Evolutionary conservation across 1,139 yeast species (phyloP).

Genomic region (Zygosaccharomyces sapae): DNA sequence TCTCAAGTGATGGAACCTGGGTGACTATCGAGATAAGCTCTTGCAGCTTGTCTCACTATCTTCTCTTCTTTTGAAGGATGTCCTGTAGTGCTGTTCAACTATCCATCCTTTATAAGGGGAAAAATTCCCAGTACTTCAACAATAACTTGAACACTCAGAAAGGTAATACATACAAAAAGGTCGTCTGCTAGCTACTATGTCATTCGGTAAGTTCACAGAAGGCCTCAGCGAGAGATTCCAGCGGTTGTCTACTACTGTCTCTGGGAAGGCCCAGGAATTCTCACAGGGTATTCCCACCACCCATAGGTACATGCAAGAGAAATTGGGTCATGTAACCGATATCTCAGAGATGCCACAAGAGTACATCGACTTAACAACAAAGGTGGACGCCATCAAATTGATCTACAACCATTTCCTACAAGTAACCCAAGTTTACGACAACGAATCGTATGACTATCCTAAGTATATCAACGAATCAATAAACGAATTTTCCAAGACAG

Average conservation of each 20-base stretch:
- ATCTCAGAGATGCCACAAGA: conserved; percentile 80
- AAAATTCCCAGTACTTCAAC: not conserved
- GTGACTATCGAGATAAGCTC: too few relatives aligned
- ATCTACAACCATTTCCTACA: conserved; percentile 70
- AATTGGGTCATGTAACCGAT: conserved; percentile 74
- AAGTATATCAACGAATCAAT: conserved; percentile 70
- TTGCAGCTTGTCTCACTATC: not conserved
- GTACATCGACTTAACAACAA: conserved; percentile 67
- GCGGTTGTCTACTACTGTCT: conserved; percentile 31
- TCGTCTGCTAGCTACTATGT: conserved; percentile 6
- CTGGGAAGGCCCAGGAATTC: conserved; percentile 34
- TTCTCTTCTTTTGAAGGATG: not conserved
- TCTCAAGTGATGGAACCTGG: too few relatives aligned
- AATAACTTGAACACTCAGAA: too few relatives aligned
- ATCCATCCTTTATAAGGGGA: not conserved
- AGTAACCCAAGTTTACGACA: conserved; percentile 67
- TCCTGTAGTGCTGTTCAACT: not conserved
- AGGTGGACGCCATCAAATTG: conserved; percentile 68
- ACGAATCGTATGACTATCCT: conserved; percentile 85
- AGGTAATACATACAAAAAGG: not conserved
- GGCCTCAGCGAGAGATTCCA: conserved; percentile 30
- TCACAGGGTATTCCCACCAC: conserved; percentile 51
- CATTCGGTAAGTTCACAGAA: conserved; percentile 25
- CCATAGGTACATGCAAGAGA: conserved; percentile 72
- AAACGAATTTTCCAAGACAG: conserved; percentile 65